These are phyloP conservation scores for Penicillium crustosum DNA, from an alignment of 2,329 filamentous ascomycete genomes.

Conservation along the genomic window DNA sequence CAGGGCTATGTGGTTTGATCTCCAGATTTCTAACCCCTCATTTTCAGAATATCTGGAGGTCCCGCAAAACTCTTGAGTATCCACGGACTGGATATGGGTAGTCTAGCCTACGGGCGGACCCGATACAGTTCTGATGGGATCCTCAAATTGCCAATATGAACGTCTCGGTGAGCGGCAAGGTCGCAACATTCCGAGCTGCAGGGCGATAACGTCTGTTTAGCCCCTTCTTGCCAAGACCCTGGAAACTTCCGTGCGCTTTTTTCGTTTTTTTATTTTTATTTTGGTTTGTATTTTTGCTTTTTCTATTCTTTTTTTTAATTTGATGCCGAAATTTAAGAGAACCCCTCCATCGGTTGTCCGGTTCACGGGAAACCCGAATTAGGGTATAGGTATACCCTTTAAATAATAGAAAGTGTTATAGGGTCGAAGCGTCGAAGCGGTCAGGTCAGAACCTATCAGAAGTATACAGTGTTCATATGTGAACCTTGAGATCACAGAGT, in stretches of 20 bases:
- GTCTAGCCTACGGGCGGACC: background rate
- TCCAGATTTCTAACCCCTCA: conserved; percentile 11
- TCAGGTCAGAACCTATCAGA: conserved; percentile 11
- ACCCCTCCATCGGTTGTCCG: background rate
- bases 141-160: conserved; percentile 12
- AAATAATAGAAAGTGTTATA: background rate
- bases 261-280: background rate
- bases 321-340: background rate
- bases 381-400: background rate
- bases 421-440: conserved; percentile 18
- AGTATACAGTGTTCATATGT: background rate
- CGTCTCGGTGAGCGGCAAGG: conserved; percentile 15
- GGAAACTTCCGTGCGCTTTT: conserved; percentile 16
- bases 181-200: conserved; percentile 20
- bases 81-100: background rate
- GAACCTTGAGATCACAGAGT: conserved; percentile 16
- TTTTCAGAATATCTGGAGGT: conserved; percentile 1
- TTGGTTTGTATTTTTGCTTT: too few species aligned
- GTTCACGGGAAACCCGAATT: background rate
- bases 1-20: conserved; percentile 9
- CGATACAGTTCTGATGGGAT: conserved; percentile 1
- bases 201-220: conserved; percentile 22
- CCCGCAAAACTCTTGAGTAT: conserved; percentile 8
- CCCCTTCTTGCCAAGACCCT: conserved; percentile 14
- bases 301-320: background rate